These are phyloP conservation scores for Aspergillus bombycis DNA, from an alignment of 2,329 filamentous ascomycete species.

Conservation along the genomic window DNA sequence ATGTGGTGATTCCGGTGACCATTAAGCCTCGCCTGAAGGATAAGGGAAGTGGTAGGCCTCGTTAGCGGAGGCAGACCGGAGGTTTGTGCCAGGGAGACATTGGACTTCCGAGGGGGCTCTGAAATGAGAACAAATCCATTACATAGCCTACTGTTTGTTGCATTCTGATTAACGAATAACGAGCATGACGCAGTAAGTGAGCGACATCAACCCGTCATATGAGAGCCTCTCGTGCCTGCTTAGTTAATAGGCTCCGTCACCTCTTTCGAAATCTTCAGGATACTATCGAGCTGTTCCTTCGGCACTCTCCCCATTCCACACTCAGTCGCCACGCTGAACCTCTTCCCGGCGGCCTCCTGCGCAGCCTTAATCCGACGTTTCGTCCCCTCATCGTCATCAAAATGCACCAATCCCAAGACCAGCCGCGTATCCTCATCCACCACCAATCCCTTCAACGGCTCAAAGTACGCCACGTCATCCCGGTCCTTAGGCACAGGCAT, in stretches of 20 bases:
- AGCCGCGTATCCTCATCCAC: not conserved
- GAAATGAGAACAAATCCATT: not conserved
- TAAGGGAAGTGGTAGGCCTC: too few relatives aligned
- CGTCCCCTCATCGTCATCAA: not conserved
- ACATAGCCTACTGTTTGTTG: not conserved
- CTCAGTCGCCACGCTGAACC: not conserved
- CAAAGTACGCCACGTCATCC: not conserved
- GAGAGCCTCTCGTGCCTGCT: not conserved
- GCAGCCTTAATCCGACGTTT: not conserved
- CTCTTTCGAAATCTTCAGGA: not conserved
- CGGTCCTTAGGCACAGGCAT: not conserved
- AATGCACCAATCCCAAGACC: not conserved
- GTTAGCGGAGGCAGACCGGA: too few relatives aligned
- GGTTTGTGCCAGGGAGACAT: too few relatives aligned
- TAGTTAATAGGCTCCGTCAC: not conserved
- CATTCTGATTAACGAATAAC: not conserved
- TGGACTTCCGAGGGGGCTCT: too few relatives aligned
- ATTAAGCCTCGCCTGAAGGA: too few relatives aligned
- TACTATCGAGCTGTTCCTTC: not conserved
- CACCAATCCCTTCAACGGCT: not conserved
- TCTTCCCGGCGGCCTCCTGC: not conserved
- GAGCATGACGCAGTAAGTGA: not conserved
- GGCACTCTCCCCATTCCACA: not conserved
- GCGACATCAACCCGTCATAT: not conserved
- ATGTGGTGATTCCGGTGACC: too few relatives aligned